These are phyloP conservation scores for Curvularia sp. DNA, from an alignment of 2,329 filamentous ascomycete species.

Conservation along the genomic window DNA sequence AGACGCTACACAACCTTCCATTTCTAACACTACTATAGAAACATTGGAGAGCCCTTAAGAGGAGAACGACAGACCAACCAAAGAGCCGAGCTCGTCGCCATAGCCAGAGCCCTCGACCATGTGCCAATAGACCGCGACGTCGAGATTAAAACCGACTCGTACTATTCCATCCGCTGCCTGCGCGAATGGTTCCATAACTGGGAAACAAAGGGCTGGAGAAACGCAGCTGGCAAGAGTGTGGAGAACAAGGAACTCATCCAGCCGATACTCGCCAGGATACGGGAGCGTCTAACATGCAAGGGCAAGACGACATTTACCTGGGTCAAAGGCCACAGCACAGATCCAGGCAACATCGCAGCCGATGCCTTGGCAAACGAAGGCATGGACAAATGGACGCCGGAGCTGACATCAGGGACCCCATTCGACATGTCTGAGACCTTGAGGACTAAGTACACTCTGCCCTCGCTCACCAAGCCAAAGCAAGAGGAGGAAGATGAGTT, in stretches of 20 bases:
- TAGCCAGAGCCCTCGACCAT: constrained; percentile 81
- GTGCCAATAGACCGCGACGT: constrained; percentile 72
- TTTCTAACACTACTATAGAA: constrained; percentile 54
- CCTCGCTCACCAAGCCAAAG: background rate
- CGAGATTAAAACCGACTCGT: constrained; percentile 85
- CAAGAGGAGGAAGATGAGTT: background rate
- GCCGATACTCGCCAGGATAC: constrained; percentile 72
- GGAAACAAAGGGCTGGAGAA: constrained; percentile 80
- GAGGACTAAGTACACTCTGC: constrained; percentile 9
- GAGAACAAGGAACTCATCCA: constrained; percentile 87
- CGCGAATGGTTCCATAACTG: constrained; percentile 83
- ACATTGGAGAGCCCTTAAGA: constrained; percentile 76
- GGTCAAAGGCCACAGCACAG: constrained; percentile 83
- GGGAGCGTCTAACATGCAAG: constrained; percentile 64
- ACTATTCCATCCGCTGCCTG: constrained; percentile 88
- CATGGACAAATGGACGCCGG: constrained; percentile 11
- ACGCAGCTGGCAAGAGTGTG: constrained; percentile 71
- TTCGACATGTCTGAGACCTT: constrained; percentile 15
- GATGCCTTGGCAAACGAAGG: constrained; percentile 58
- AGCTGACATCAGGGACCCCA: constrained; percentile 4
- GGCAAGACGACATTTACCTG: constrained; percentile 76
- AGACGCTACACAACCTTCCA: background rate
- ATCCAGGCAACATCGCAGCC: constrained; percentile 79
- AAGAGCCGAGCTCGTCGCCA: constrained; percentile 90
- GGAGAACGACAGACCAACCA: constrained; percentile 89